Evolutionary conservation across 495 filamentous ascomycete species (phyloP), one percentile per base, ranked within the genome.

Genomic region (Sphaerosporella brunnea): DNA sequence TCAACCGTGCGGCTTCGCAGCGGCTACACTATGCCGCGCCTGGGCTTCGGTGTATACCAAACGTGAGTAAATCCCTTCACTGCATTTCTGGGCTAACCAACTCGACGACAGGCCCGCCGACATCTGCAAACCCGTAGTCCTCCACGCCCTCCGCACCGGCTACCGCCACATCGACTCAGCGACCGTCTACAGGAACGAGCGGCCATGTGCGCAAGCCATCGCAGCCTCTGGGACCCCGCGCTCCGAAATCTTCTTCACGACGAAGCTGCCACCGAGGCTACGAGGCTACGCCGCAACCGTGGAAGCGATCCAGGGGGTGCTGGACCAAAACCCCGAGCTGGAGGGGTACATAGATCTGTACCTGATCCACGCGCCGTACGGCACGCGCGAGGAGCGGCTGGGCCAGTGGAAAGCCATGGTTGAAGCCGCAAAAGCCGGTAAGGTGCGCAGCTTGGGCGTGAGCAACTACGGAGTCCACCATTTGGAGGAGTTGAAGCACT

Each of bases 281-380:
- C 24, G 53, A 55, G 30, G 69, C 68, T 76, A 76, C 47, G 70
- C 73, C 26, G 55, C 60, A 36, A 68, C 73, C 1, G 72, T 70
- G 49, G 49, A 62, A 20, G 66, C 68, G 3, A 71, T 77, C 23
- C 57, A 69, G 24, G 64, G 65, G 8, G 71, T 69, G 28, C 51
- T 76, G 37, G 56, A 51, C 4, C 65, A 67, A 2, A 65, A 52
- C n/a, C 53, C 68, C 0, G 63, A 68, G 32, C 53, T 75, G 2
- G 69, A 64, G 25, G 55, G 55, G 3, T 75, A 77, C 49, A 72
- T 77, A 54, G 73, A 75, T 47, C 59, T 77, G 59, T 74, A 72
- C 47, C 60, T 75, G 15, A 65, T 75, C 35, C 72, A 75, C 53
- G 69, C 72, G 0, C 73, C 73, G n/a, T 74, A 67, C 41, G 72